Percentiles rank a stretch among this genome's conserved stretches.
These are phyloP conservation scores for Pontederia crassipes DNA, from an alignment of 176 grass and related monocot species.

Conservation along the genomic window DNA sequence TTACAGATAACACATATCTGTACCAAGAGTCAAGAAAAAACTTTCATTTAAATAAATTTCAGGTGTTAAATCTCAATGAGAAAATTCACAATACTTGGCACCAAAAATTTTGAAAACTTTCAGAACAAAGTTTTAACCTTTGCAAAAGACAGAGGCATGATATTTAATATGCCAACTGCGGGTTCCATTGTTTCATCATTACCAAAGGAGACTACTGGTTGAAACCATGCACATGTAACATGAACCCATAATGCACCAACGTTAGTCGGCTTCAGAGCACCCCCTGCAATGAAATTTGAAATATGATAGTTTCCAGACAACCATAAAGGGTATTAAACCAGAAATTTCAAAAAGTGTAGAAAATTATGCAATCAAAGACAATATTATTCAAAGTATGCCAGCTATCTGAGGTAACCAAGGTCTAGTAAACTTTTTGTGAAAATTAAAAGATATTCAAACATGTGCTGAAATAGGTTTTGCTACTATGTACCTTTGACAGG, in stretches of 20 bases:
- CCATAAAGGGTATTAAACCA: too few species aligned
- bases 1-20: slow-evolving; percentile 87
- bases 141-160: slow-evolving; percentile 61
- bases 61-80: too few species aligned
- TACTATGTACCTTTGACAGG: slow-evolving; percentile 66
- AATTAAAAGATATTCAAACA: too few species aligned
- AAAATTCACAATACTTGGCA: background rate
- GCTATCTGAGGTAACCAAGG: too few species aligned
- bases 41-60: too few species aligned
- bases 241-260: slow-evolving; percentile 88
- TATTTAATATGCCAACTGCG: slow-evolving; percentile 69
- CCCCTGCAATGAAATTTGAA: slow-evolving; percentile 30
- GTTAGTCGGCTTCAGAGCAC: slow-evolving; percentile 83
- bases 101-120: background rate
- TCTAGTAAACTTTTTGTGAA: too few species aligned
- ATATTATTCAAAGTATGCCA: too few species aligned
- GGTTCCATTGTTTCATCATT: slow-evolving; percentile 76
- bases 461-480: too few species aligned
- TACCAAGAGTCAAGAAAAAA: slow-evolving; percentile 2
- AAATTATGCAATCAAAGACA: too few species aligned
- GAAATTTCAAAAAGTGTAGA: too few species aligned
- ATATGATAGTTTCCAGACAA: too few species aligned
- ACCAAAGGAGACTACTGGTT: slow-evolving; percentile 70
- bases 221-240: slow-evolving; percentile 93
- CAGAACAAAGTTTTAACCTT: slow-evolving; percentile 35